Evolutionary conservation across 768 basidiomycete species (phyloP).

Genomic region (Trametopsis cervina): DNA sequence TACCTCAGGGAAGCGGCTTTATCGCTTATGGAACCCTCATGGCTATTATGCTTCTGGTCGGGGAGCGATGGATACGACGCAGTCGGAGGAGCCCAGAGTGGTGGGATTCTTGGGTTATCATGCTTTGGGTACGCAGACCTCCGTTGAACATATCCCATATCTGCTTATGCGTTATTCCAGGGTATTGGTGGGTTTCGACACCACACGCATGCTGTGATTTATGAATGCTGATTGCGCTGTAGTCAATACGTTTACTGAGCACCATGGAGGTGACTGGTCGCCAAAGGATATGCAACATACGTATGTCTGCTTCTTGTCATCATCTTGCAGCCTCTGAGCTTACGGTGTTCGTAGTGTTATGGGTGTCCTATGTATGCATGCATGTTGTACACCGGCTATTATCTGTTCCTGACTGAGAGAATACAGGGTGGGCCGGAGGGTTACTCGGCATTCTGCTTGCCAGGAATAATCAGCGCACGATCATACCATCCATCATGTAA

Average conservation of each 20-base stretch:
- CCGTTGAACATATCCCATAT: not conserved
- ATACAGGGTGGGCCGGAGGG: conserved; percentile 91
- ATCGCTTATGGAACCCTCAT: conserved; percentile 82
- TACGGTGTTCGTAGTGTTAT: conserved; percentile 42
- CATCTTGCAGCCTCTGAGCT: not conserved
- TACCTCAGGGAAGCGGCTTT: conserved; percentile 67
- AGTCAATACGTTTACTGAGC: conserved; percentile 93
- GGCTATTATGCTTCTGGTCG: conserved; percentile 68
- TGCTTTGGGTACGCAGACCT: conserved; percentile 39
- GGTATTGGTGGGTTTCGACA: conserved; percentile 47
- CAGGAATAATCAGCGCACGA: conserved; percentile 72
- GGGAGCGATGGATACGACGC: conserved; percentile 69
- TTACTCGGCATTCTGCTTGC: conserved; percentile 80
- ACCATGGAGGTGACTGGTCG: conserved; percentile 74
- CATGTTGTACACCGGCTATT: not conserved
- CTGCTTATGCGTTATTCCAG: conserved; percentile 21
- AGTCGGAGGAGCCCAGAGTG: conserved; percentile 75
- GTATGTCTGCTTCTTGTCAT: conserved; percentile 46
- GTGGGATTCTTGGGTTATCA: conserved; percentile 73
- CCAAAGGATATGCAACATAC: conserved; percentile 96
- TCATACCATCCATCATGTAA: conserved; percentile 80
- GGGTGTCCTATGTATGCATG: conserved; percentile 58
- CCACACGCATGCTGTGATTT: no score
- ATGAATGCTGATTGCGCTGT: not conserved
- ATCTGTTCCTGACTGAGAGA: no score